phyloP scores from a whole-genome alignment of 371 early-diverging fungal species.

The Syncephalastrum racemosum region DNA sequence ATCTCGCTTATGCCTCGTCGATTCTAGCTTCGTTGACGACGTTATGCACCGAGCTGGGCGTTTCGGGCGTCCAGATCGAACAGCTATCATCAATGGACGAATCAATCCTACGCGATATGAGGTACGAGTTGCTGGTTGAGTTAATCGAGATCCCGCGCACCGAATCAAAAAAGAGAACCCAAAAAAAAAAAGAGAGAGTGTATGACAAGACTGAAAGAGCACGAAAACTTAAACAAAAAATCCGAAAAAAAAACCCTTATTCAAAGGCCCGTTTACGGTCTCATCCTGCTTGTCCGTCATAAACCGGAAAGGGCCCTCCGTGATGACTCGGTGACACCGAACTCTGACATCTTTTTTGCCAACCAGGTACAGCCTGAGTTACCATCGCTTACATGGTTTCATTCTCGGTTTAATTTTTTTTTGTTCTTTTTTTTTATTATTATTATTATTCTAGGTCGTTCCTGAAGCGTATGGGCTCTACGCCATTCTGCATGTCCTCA shows the following conservation, averaged over 20 bases:
- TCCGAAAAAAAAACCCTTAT: background rate
- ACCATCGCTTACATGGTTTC: background rate
- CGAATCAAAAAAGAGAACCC: background rate
- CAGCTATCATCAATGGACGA: conserved; percentile 26
- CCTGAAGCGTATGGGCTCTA: conserved; percentile 46
- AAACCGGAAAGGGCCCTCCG: conserved; percentile 16
- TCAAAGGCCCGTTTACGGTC: conserved; percentile 35
- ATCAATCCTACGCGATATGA: conserved; percentile 16
- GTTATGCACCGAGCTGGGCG: conserved; percentile 24
- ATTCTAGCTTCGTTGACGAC: conserved; percentile 22
- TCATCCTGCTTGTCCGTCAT: conserved; percentile 31
- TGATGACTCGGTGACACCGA: conserved; percentile 17
- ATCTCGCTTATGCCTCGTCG: conserved; percentile 8
- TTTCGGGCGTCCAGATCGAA: conserved; percentile 34
- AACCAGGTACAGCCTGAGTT: conserved; percentile 25
- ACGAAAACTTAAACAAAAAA: too few species aligned
- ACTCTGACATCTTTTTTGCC: conserved; percentile 35
- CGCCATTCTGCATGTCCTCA: conserved; percentile 32
- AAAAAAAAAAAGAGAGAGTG: too few species aligned
- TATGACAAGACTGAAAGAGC: too few species aligned
- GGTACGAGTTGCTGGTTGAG: conserved; percentile 8
- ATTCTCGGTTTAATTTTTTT: background rate
- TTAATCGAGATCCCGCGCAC: conserved; percentile 3
- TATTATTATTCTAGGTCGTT: conserved; percentile 15
- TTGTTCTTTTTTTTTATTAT: background rate